Percentiles rank a stretch among this genome's conserved stretches.
Conservation (phyloP, 768 basidiomycete genomes). For the Mycena galopus region DNA sequence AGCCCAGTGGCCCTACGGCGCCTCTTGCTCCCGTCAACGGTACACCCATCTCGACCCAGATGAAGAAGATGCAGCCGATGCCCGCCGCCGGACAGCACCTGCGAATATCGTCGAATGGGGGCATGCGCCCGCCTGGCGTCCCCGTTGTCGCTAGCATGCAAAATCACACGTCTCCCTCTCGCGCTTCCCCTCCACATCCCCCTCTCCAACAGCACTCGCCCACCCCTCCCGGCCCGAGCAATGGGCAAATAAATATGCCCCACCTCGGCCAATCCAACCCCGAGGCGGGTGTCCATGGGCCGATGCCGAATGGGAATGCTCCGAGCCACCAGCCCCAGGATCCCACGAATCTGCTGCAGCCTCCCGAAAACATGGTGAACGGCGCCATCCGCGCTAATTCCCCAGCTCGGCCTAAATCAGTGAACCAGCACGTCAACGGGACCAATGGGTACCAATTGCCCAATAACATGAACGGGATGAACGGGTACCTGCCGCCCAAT, state of each 20-base stretch:
- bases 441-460: constrained; percentile 64
- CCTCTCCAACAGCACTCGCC: constrained; percentile 48
- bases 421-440: constrained; percentile 56
- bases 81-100: constrained; percentile 67
- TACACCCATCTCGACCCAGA: constrained; percentile 69
- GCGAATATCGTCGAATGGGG: constrained; percentile 72
- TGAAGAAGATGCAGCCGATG: constrained; percentile 71
- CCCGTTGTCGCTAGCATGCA: constrained; percentile 52
- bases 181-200: constrained; percentile 56
- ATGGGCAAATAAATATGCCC: constrained; percentile 54
- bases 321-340: constrained; percentile 48
- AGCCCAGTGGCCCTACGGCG: constrained; percentile 1
- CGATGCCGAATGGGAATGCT: constrained; percentile 49
- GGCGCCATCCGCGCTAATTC: constrained; percentile 44
- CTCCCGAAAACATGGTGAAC: constrained; percentile 44
- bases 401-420: constrained; percentile 63
- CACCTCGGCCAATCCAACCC: constrained; percentile 59
- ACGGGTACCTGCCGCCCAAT: constrained; percentile 52
- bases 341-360: constrained; percentile 33
- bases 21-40: constrained; percentile 49
- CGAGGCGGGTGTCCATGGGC: constrained; percentile 43
- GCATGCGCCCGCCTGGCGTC: constrained; percentile 62
- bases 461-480: constrained; percentile 43
- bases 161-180: constrained; percentile 45
- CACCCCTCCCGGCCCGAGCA: constrained; percentile 47